Conservation (phyloP, 78 protist species). For the Dictyostelium capitatum region DNA sequence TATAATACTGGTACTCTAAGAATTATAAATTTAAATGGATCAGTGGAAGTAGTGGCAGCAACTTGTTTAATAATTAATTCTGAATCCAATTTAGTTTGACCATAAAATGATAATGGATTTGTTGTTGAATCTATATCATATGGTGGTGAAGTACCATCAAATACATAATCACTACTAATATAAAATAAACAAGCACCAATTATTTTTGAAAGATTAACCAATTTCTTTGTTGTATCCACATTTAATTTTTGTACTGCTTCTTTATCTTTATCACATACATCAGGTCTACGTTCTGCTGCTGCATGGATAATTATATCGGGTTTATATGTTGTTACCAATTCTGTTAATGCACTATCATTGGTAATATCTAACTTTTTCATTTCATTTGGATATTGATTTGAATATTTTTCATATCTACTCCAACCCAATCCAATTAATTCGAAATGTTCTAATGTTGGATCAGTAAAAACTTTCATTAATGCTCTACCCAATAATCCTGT, state of each 20-base stretch:
- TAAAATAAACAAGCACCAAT: constrained; percentile 15
- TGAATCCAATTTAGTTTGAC: constrained; percentile 53
- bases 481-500: constrained; percentile 75
- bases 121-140: constrained; percentile 24
- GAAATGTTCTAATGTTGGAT: not conserved
- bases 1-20: constrained; percentile 68
- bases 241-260: constrained; percentile 26
- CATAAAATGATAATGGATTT: constrained; percentile 60
- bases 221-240: constrained; percentile 34
- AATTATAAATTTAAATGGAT: not conserved
- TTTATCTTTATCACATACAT: constrained; percentile 70
- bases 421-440: constrained; percentile 35
- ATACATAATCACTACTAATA: constrained; percentile 58
- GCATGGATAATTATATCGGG: constrained; percentile 59
- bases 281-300: constrained; percentile 69
- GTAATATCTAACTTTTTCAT: constrained; percentile 11
- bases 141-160: constrained; percentile 62
- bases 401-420: constrained; percentile 49
- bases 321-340: not conserved
- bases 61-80: constrained; percentile 8
- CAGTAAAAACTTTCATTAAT: constrained; percentile 16
- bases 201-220: not conserved
- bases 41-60: not conserved
- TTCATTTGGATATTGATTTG: constrained; percentile 10
- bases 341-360: not conserved